Percentiles rank a stretch among this genome's conserved stretches.
These are phyloP conservation scores for Aureobasidium sp. DNA, from an alignment of 2,329 filamentous ascomycete species.

Conservation along the genomic window DNA sequence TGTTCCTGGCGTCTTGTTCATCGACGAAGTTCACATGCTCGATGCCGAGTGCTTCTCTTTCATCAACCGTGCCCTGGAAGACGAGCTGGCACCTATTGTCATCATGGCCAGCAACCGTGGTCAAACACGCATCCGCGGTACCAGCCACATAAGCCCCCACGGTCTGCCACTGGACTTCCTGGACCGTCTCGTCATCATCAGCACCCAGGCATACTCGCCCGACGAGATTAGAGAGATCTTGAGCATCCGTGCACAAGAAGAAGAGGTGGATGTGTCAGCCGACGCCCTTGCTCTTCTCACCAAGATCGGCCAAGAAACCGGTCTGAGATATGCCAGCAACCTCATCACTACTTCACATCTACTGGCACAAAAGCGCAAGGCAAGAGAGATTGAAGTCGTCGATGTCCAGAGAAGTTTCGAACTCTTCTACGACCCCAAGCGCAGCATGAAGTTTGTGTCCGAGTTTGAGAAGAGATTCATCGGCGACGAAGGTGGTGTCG, in stretches of 20 bases:
- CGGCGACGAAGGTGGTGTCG: conserved; percentile 73
- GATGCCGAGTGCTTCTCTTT: conserved; percentile 99
- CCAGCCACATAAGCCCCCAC: conserved; percentile 80
- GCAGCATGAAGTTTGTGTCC: conserved; percentile 83
- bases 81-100: conserved; percentile 89
- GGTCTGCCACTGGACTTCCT: conserved; percentile 92
- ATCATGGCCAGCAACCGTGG: conserved; percentile 99
- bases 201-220: conserved; percentile 72
- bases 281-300: conserved; percentile 88
- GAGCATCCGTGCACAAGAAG: conserved; percentile 84
- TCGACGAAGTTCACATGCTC: conserved; percentile 99
- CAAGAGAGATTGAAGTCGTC: conserved; percentile 72
- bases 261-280: conserved; percentile 84
- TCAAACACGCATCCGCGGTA: conserved; percentile 83
- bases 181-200: conserved; percentile 92
- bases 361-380: conserved; percentile 74
- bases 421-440: conserved; percentile 82
- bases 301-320: conserved; percentile 89
- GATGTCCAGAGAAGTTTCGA: conserved; percentile 92
- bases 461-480: conserved; percentile 92
- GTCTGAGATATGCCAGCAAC: conserved; percentile 92
- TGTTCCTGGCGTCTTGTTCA: conserved; percentile 92
- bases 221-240: conserved; percentile 92
- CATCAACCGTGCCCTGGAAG: conserved; percentile 93
- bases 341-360: conserved; percentile 92